Evolutionary conservation across 768 basidiomycete species (phyloP).

Genomic region (Kwoniella sp.): DNA sequence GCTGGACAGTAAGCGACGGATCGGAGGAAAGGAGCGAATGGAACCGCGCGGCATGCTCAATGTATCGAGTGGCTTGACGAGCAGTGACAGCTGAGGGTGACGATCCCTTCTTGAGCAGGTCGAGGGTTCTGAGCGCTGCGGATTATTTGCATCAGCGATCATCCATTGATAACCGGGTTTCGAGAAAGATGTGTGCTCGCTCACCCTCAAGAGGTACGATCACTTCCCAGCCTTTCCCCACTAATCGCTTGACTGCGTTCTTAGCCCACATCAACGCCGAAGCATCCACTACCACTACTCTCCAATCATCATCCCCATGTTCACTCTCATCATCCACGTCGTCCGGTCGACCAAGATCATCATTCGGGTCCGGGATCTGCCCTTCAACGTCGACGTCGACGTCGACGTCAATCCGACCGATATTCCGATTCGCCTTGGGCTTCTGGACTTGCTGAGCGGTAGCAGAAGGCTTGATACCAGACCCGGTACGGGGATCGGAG

Average conservation of each 20-base stretch:
- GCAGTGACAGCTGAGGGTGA: conserved; percentile 76
- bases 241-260: conserved; percentile 72
- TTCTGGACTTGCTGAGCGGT: background rate
- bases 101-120: conserved; percentile 87
- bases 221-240: conserved; percentile 72
- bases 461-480: background rate
- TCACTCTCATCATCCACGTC: conserved; percentile 17
- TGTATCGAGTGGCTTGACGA: conserved; percentile 80
- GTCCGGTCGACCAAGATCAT: conserved; percentile 23
- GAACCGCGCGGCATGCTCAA: conserved; percentile 61
- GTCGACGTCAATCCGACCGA: background rate
- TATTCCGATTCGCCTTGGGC: background rate
- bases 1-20: conserved; percentile 35
- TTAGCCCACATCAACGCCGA: conserved; percentile 50
- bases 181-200: conserved; percentile 35
- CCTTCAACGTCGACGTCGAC: background rate
- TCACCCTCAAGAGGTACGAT: conserved; percentile 86
- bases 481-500: too few relatives aligned
- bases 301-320: conserved; percentile 27
- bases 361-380: conserved; percentile 19
- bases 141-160: conserved; percentile 2
- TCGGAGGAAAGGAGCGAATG: conserved; percentile 36
- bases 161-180: conserved; percentile 3
- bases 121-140: conserved; percentile 85
- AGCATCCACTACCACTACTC: conserved; percentile 49